Evolutionary conservation across 2,329 filamentous ascomycete genomes (phyloP).

Genomic region (Neodidymelliopsis sp.): DNA sequence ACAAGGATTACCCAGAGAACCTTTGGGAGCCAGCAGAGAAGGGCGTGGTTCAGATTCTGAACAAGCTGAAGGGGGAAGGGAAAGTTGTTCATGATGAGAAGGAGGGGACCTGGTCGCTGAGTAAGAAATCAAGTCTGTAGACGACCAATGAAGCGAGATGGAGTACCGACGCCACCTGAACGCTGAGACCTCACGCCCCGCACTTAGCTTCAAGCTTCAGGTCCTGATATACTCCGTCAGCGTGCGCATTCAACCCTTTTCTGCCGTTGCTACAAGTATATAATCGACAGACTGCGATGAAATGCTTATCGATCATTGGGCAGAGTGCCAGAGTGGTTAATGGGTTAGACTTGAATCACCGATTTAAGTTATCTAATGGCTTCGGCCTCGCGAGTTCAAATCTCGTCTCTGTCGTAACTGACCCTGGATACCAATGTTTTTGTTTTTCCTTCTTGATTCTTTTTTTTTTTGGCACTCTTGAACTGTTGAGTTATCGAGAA

Average conservation of each 20-base stretch:
- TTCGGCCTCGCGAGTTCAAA: constrained; percentile 53
- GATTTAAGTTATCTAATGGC: constrained; percentile 51
- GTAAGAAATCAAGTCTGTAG: constrained; percentile 43
- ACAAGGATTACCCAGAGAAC: constrained; percentile 77
- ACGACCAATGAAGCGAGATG: constrained; percentile 15
- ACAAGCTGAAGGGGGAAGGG: constrained; percentile 79
- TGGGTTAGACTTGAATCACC: constrained; percentile 52
- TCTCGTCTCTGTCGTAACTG: constrained; percentile 41
- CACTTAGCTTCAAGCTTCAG: neutral
- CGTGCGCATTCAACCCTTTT: too few species aligned
- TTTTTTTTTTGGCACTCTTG: too few species aligned
- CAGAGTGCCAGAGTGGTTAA: constrained; percentile 53
- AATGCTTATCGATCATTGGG: constrained; percentile 21
- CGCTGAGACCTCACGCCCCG: neutral
- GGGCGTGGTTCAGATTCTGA: constrained; percentile 79
- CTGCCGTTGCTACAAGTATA: neutral
- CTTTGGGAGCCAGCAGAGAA: constrained; percentile 78
- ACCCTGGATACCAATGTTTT: too few species aligned
- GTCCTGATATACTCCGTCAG: too few species aligned
- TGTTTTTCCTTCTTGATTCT: too few species aligned
- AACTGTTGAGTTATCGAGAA: too few species aligned
- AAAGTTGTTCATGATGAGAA: constrained; percentile 59
- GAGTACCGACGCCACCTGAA: neutral
- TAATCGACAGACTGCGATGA: neutral
- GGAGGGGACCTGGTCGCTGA: constrained; percentile 46